These are phyloP conservation scores for Cryptococcus neoformans DNA, from an alignment of 1,284 basidiomycete genomes.

Conservation along the genomic window DNA sequence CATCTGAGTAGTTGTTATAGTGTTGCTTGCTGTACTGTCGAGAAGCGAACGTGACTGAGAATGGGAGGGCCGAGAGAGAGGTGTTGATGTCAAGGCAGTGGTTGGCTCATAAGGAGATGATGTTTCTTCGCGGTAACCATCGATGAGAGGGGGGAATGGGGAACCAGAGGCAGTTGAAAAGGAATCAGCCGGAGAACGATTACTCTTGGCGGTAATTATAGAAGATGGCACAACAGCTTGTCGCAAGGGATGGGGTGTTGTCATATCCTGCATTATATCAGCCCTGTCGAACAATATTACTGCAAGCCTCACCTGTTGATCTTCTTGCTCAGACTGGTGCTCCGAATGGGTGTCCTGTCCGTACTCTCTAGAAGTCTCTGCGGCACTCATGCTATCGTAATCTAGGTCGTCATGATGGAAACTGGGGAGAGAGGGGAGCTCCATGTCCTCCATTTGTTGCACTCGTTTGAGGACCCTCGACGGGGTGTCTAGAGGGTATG, in stretches of 20 bases:
- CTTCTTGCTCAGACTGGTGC: neutral
- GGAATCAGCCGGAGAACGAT: conserved; percentile 12
- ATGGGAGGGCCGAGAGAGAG: conserved; percentile 16
- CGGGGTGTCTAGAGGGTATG: conserved; percentile 33
- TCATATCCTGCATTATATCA: conserved; percentile 11
- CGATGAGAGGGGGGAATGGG: conserved; percentile 24
- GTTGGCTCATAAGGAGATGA: conserved; percentile 20
- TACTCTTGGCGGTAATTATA: conserved; percentile 4
- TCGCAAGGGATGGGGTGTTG: conserved; percentile 31
- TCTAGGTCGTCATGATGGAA: conserved; percentile 41
- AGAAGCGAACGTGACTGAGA: conserved; percentile 10
- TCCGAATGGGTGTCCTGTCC: conserved; percentile 5
- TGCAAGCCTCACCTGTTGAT: too few relatives aligned
- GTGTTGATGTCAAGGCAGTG: conserved; percentile 30
- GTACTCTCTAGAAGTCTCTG: neutral
- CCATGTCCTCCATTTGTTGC: conserved; percentile 39
- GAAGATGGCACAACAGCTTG: conserved; percentile 9
- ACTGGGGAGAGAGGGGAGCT: conserved; percentile 44
- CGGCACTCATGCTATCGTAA: conserved; percentile 21
- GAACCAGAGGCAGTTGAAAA: conserved; percentile 25
- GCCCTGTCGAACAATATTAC: neutral
- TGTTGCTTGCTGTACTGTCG: conserved; percentile 2
- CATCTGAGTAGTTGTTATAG: neutral
- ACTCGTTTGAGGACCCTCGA: conserved; percentile 38
- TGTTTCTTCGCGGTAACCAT: conserved; percentile 1